A percentile compares a stretch with the other conserved stretches of the same genome.
phyloP scores from a whole-genome alignment of 257 asterid species.

The Cinchona pubescens region DNA sequence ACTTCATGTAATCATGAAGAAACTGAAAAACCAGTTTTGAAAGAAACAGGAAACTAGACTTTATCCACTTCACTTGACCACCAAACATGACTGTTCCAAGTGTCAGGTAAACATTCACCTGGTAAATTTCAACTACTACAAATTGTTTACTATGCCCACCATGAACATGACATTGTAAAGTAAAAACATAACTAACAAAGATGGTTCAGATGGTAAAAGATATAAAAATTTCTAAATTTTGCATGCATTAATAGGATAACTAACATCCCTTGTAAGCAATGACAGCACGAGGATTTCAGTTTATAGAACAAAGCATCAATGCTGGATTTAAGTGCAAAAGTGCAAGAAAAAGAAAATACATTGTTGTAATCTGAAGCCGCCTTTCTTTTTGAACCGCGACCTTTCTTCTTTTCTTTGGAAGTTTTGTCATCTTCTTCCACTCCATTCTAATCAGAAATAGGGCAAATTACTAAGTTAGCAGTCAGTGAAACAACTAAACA shows the following conservation, averaged over 20 bases:
- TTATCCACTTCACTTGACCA: background rate
- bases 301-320: background rate
- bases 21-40: background rate
- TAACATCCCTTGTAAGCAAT: background rate
- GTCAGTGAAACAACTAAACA: background rate
- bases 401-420: slow-evolving; percentile 41
- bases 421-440: slow-evolving; percentile 46
- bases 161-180: background rate
- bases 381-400: slow-evolving; percentile 82
- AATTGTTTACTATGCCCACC: background rate
- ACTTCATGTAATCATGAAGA: background rate
- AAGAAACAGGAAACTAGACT: background rate
- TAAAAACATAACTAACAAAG: background rate
- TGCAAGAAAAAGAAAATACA: slow-evolving; percentile 31
- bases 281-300: background rate
- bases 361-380: slow-evolving; percentile 50
- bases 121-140: background rate
- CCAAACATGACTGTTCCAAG: background rate
- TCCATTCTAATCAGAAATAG: slow-evolving; percentile 40
- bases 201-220: background rate
- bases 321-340: background rate
- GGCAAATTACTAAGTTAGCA: slow-evolving; percentile 23
- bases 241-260: background rate
- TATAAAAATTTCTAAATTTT: background rate
- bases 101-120: background rate